Evolutionary conservation across 352 stramenopile species (phyloP), one percentile per base, ranked within the genome.

Genomic region (Sclerospora graminicola): DNA sequence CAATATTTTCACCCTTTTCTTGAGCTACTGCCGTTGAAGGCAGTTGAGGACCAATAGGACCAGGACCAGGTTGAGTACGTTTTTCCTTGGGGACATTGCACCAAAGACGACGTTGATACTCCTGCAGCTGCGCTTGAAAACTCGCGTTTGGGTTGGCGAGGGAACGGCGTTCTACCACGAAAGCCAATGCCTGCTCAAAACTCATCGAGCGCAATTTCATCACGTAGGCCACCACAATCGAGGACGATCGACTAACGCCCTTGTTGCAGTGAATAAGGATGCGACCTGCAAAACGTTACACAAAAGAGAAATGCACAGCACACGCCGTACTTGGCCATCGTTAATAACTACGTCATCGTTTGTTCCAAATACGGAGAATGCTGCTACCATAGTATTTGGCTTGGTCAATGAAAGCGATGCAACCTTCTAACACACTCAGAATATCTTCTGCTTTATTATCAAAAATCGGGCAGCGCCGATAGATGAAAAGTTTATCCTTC

Each of bases 241-340:
- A 91, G 40, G 79, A 72, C 20, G 84, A 95, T 38, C 87, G 74
- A 53, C 81, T 95, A 41, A 95, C 76, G 41, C 87, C 87, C 60
- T 94, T 92, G 60, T 88, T 90, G 60, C 87, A 96, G 54, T 96
- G 87, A 41, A 96, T 84, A 23, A 96, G 68, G 28, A 96, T 84
- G 27, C 76, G 69, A 32, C 80, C 77, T 92, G 29, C 28, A 47
- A 19, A 40, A 38, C 18, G 35, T 24, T 19, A 40, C 13, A 35
- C 13, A 30, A 42, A 14, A 27, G 36, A n/a, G 15, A 30, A 43
- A 58, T 47, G 43, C 26, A 54, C 29, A 56, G 40, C 36, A 45
- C 24, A 44, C 23, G 44, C 45, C 45, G 39, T 47, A 57, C 66
- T 83, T 77, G 40, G 39, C 35, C 35, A 50, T 42, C 35, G 53